phyloP scores from a whole-genome alignment of 108 stramenopile genomes.

The Fragilariopsis cylindrus region DNA sequence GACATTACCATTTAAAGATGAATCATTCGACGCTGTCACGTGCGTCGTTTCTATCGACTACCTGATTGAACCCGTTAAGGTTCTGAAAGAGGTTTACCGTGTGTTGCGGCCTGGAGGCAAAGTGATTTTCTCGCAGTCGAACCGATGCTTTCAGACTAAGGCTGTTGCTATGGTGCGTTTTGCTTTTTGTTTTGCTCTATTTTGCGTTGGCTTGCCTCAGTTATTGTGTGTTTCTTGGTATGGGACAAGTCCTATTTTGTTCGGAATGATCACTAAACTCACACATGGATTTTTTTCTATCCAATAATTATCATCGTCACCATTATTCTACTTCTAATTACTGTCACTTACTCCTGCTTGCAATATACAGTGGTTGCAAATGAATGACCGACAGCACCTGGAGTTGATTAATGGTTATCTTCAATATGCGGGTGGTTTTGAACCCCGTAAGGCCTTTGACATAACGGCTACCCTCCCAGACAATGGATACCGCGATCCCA shows the following conservation, averaged over 20 bases:
- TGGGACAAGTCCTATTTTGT: not conserved
- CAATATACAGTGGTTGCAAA: constrained; percentile 68
- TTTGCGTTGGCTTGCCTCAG: not conserved
- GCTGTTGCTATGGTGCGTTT: constrained; percentile 74
- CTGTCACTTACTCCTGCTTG: not conserved
- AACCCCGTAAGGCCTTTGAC: constrained; percentile 65
- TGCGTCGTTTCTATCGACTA: constrained; percentile 97
- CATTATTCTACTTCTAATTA: not conserved
- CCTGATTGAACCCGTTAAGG: constrained; percentile 81
- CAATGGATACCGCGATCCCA: constrained; percentile 62
- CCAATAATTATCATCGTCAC: not conserved
- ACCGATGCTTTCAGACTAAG: constrained; percentile 94
- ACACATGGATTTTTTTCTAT: not conserved
- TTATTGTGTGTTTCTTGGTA: not conserved
- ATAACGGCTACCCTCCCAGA: constrained; percentile 71
- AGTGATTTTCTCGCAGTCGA: constrained; percentile 89
- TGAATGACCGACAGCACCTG: constrained; percentile 93
- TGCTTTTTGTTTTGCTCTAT: not conserved
- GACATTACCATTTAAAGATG: constrained; percentile 71
- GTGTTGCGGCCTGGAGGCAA: constrained; percentile 91
- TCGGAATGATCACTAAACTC: not conserved
- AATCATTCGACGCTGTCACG: constrained; percentile 90
- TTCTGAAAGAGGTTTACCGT: constrained; percentile 86
- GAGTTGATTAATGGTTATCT: constrained; percentile 86
- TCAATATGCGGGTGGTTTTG: constrained; percentile 80